These are phyloP conservation scores for Aspergillus melleus DNA, from an alignment of 2,329 filamentous ascomycete species.

Conservation along the genomic window DNA sequence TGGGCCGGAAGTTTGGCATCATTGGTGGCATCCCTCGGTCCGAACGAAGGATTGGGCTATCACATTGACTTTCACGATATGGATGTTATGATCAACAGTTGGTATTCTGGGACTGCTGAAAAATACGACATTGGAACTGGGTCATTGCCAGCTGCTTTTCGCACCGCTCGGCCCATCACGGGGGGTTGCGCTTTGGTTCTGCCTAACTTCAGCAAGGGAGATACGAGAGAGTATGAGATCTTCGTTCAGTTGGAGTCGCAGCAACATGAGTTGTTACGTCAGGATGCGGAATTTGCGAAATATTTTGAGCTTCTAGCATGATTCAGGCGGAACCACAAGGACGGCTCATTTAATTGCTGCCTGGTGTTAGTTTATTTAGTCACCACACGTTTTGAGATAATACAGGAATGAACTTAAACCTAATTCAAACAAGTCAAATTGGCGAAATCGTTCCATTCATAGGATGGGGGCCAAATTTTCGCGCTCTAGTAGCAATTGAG, in stretches of 20 bases:
- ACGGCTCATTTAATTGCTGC: no score
- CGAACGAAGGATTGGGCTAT: slow-evolving; percentile 13
- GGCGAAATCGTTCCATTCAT: no score
- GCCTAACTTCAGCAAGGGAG: slow-evolving; percentile 16
- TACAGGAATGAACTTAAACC: no score
- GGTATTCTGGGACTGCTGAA: slow-evolving; percentile 20
- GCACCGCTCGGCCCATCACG: slow-evolving; percentile 9
- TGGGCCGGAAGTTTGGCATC: slow-evolving; percentile 15
- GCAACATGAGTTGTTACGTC: slow-evolving; percentile 16
- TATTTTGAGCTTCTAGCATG: slow-evolving; percentile 21
- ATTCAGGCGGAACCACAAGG: neutral
- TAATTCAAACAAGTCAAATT: no score
- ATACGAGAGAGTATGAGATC: slow-evolving; percentile 17
- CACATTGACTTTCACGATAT: slow-evolving; percentile 20
- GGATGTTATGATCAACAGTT: slow-evolving; percentile 26
- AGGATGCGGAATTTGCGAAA: slow-evolving; percentile 18
- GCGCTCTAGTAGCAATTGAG: no score
- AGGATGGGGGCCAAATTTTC: no score
- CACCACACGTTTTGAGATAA: no score
- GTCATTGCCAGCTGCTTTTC: slow-evolving; percentile 15
- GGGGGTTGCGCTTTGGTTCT: slow-evolving; percentile 18
- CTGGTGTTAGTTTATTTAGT: no score
- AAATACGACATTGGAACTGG: slow-evolving; percentile 23
- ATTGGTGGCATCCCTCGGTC: slow-evolving; percentile 16
- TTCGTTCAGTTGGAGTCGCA: slow-evolving; percentile 16